Evolutionary conservation across 139 green algal genomes (phyloP).

Genomic region (Raphidocelis subcapitata): DNA sequence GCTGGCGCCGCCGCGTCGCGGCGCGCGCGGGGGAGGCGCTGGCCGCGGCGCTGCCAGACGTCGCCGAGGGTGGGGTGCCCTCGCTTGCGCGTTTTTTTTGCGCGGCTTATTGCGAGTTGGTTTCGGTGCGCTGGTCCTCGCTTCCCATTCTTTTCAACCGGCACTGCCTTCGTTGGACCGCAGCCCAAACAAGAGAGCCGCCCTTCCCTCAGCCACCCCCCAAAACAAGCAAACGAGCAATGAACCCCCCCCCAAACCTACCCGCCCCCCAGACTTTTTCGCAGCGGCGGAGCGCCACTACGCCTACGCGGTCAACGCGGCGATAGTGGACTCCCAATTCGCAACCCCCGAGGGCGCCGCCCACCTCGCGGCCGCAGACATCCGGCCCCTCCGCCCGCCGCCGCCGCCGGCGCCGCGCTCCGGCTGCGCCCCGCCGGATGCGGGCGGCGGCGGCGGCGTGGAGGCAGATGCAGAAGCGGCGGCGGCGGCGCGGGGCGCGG

Average conservation of each 20-base stretch:
- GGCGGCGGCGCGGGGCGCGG: conserved; percentile 37
- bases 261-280: conserved; percentile 30
- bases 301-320: conserved; percentile 59
- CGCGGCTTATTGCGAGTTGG: too few relatives aligned
- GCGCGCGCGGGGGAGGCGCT: neutral
- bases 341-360: conserved; percentile 26
- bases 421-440: conserved; percentile 16
- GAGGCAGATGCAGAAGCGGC: too few relatives aligned
- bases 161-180: too few relatives aligned
- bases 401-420: conserved; percentile 32
- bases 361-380: conserved; percentile 46
- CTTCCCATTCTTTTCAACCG: too few relatives aligned
- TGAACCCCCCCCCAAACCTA: too few relatives aligned
- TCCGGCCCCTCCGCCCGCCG: conserved; percentile 37
- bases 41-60: conserved; percentile 6
- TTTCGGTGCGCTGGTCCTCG: too few relatives aligned
- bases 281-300: conserved; percentile 36
- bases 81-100: too few relatives aligned
- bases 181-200: too few relatives aligned
- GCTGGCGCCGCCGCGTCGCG: conserved; percentile 34
- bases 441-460: too few relatives aligned
- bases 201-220: too few relatives aligned
- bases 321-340: conserved; percentile 62
- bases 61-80: conserved; percentile 22
- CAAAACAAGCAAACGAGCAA: too few relatives aligned